Conservation (phyloP, 345 rosid species). For the Adansonia digitata region DNA sequence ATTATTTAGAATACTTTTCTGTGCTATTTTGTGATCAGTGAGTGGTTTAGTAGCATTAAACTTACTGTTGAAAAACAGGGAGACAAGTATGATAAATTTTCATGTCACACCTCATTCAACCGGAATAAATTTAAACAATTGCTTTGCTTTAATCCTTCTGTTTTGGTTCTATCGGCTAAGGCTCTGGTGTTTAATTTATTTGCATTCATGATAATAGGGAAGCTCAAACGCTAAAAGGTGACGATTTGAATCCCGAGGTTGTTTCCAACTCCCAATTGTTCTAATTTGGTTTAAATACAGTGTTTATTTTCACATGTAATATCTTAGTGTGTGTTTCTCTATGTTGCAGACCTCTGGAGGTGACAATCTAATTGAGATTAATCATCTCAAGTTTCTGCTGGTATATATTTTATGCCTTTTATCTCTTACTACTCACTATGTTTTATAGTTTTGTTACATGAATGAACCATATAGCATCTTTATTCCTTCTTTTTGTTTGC, state of each 20-base stretch:
- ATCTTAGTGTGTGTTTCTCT: constrained; percentile 20
- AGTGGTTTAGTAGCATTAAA: neutral
- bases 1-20: constrained; percentile 4
- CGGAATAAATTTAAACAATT: neutral
- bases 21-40: constrained; percentile 1
- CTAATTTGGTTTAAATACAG: neutral
- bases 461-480: constrained; percentile 1
- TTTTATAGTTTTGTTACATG: constrained; percentile 10
- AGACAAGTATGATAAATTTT: neutral
- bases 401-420: constrained; percentile 32
- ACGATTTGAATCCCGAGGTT: constrained; percentile 50
- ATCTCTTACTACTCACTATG: neutral
- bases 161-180: neutral
- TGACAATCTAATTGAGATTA: constrained; percentile 52
- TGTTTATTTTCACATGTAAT: constrained; percentile 12
- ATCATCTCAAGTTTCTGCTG: constrained; percentile 69
- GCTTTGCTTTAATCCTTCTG: neutral
- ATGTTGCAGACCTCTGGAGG: constrained; percentile 39
- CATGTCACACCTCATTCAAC: neutral
- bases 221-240: constrained; percentile 20
- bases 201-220: constrained; percentile 32
- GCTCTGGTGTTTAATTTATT: constrained; percentile 9
- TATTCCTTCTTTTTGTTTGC: constrained; percentile 20
- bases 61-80: neutral
- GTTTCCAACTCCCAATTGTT: neutral